Evolutionary conservation across 352 stramenopile genomes (phyloP).

Genomic region (Thraustotheca clavata): DNA sequence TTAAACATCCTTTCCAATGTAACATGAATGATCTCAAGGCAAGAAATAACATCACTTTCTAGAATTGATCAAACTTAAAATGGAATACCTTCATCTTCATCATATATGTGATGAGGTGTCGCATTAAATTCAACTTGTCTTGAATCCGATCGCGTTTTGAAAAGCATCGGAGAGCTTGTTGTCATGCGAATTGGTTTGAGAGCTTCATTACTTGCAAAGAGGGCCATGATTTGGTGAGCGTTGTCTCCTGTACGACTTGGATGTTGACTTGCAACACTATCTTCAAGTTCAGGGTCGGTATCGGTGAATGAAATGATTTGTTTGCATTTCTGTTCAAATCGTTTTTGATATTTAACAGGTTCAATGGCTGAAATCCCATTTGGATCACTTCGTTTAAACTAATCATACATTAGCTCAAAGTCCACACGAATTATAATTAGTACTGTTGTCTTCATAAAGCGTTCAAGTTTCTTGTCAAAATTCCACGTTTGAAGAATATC

Average conservation of each 20-base stretch:
- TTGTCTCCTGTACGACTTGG: not conserved
- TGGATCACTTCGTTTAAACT: conserved; percentile 34
- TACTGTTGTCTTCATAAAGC: conserved; percentile 74
- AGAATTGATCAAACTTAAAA: no score
- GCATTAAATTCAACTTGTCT: not conserved
- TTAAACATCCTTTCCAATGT: no score
- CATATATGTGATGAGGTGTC: not conserved
- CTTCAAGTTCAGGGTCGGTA: not conserved
- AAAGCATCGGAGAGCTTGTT: not conserved
- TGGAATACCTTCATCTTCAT: no score
- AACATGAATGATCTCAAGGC: no score
- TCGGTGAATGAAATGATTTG: conserved; percentile 62
- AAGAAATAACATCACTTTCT: no score
- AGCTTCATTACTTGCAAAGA: not conserved
- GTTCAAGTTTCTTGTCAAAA: conserved; percentile 68
- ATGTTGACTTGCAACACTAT: not conserved
- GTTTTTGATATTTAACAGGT: conserved; percentile 56
- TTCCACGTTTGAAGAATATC: conserved; percentile 88
- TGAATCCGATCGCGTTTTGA: not conserved
- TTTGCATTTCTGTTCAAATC: conserved; percentile 75
- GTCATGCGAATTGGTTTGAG: conserved; percentile 2
- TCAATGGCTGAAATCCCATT: conserved; percentile 80
- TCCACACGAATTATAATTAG: conserved; percentile 12
- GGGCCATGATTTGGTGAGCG: conserved; percentile 1
- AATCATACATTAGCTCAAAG: not conserved